Percentiles rank a stretch among this genome's conserved stretches.
Conservation (phyloP, 495 filamentous ascomycete genomes). For the Neurospora sp. region DNA sequence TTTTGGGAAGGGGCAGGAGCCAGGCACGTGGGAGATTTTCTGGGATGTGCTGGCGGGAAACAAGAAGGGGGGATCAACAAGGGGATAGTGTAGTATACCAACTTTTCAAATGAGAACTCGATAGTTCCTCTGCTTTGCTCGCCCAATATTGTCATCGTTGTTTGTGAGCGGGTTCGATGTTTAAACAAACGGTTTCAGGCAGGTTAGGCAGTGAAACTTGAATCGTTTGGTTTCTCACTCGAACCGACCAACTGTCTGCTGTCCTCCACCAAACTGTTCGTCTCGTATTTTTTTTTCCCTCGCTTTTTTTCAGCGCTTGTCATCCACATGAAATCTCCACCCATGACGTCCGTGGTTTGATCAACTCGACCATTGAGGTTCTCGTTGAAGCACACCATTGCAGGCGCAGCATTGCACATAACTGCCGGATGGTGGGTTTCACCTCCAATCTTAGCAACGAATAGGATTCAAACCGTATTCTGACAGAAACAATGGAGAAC, state of each 20-base stretch:
- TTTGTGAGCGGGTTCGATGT: background rate
- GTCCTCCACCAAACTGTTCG: background rate
- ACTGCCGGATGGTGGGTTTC: background rate
- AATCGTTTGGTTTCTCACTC: background rate
- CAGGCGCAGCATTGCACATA: background rate
- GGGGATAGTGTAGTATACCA: background rate
- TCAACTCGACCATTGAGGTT: background rate
- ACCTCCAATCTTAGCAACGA: background rate
- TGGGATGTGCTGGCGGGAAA: background rate
- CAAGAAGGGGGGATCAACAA: background rate
- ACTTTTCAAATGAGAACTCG: background rate
- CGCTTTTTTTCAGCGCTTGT: background rate
- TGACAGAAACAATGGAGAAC: background rate
- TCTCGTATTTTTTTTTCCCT: background rate
- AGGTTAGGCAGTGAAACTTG: background rate
- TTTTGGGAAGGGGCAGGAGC: background rate
- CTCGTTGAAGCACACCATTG: background rate
- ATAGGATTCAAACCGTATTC: background rate
- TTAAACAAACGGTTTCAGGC: background rate
- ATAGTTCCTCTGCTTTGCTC: background rate
- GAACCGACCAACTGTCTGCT: background rate
- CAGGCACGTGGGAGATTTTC: background rate
- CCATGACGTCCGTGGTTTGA: background rate
- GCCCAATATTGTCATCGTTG: background rate
- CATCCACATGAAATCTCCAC: background rate